These are phyloP conservation scores for Xenoacremonium recifei DNA, from an alignment of 2,329 filamentous ascomycete species.

Conservation along the genomic window DNA sequence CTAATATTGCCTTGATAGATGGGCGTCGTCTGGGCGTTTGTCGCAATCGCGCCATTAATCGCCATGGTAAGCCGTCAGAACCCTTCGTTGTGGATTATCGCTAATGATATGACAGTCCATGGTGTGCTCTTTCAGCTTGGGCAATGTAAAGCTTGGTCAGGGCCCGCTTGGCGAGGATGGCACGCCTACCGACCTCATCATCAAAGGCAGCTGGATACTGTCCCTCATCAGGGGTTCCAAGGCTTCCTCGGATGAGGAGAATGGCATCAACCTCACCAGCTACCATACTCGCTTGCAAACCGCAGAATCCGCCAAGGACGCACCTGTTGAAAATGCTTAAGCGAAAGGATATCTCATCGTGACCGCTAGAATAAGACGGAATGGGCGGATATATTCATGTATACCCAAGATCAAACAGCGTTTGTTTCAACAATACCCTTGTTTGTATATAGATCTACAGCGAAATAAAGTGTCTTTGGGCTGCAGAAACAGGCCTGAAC, in stretches of 20 bases:
- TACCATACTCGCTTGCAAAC: no score
- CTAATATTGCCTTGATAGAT: no score
- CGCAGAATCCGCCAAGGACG: no score
- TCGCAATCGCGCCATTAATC: conserved; percentile 60
- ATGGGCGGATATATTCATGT: no score
- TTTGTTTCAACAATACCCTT: no score
- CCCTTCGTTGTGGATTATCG: background rate
- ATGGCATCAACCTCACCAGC: conserved; percentile 15
- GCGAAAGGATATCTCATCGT: no score
- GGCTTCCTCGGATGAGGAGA: conserved; percentile 11
- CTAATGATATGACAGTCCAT: conserved; percentile 22
- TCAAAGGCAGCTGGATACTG: conserved; percentile 30
- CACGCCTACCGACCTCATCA: conserved; percentile 26
- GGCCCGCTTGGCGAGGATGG: conserved; percentile 24
- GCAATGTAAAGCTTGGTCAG: conserved; percentile 30
- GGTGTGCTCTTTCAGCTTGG: conserved; percentile 26
- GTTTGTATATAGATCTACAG: no score
- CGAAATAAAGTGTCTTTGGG: no score
- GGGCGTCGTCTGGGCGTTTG: conserved; percentile 65
- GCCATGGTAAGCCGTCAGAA: conserved; percentile 30
- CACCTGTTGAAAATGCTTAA: no score
- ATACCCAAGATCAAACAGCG: no score
- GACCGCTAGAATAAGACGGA: no score
- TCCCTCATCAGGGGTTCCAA: conserved; percentile 20
- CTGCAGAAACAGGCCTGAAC: no score